Conservation (phyloP, 225 moss, liverwort and hornwort species). For the Bryoerythrophyllum caledonicum region DNA sequence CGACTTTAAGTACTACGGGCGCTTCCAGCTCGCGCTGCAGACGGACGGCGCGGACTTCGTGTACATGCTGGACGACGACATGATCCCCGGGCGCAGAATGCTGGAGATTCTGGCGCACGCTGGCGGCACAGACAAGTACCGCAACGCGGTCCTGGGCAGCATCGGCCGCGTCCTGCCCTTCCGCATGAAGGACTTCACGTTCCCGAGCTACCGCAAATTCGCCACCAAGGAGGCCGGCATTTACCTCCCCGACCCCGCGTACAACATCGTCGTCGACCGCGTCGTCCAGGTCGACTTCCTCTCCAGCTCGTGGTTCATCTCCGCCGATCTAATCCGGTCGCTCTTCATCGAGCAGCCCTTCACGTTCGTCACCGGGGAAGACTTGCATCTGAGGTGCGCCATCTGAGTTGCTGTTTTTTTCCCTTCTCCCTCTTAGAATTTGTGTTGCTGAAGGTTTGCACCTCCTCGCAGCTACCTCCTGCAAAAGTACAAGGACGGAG, state of each 20-base stretch:
- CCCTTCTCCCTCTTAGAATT: background rate
- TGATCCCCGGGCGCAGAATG: slow-evolving; percentile 86
- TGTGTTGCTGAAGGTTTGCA: background rate
- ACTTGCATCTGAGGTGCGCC: slow-evolving; percentile 84
- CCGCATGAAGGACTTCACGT: slow-evolving; percentile 86
- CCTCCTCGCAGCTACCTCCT: slow-evolving; percentile 65
- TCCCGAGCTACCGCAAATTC: slow-evolving; percentile 90
- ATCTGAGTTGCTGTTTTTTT: background rate
- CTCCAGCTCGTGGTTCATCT: slow-evolving; percentile 96
- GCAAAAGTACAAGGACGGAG: slow-evolving; percentile 84
- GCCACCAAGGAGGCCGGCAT: slow-evolving; percentile 82
- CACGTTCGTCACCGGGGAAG: slow-evolving; percentile 94
- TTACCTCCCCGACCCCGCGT: slow-evolving; percentile 95
- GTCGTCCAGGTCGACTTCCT: slow-evolving; percentile 91
- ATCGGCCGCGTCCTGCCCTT: slow-evolving; percentile 95
- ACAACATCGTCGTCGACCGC: slow-evolving; percentile 72
- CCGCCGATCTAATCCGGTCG: slow-evolving; percentile 69
- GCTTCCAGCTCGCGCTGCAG: slow-evolving; percentile 90
- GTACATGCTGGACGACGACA: slow-evolving; percentile 94
- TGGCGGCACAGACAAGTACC: slow-evolving; percentile 82
- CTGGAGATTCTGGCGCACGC: slow-evolving; percentile 81
- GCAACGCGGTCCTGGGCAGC: slow-evolving; percentile 83
- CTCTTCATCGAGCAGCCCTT: slow-evolving; percentile 94
- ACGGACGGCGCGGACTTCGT: slow-evolving; percentile 75
- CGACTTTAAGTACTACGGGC: slow-evolving; percentile 94